Evolutionary conservation across 768 basidiomycete genomes (phyloP).

Genomic region (Lactarius evosmus): DNA sequence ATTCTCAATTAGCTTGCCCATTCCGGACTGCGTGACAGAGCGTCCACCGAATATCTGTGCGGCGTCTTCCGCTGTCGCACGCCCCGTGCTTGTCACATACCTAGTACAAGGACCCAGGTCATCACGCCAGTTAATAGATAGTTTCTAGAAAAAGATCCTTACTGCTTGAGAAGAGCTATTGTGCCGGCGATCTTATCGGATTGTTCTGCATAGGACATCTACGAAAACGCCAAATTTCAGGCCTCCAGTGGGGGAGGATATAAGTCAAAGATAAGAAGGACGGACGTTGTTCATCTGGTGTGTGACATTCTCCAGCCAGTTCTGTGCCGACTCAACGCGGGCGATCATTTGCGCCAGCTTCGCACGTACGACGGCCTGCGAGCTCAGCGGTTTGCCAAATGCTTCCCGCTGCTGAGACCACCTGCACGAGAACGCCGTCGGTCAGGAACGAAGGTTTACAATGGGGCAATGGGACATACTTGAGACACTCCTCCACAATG

Average conservation of each 20-base stretch:
- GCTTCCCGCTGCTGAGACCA: constrained; percentile 89
- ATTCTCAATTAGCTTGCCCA: constrained; percentile 83
- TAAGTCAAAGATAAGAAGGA: neutral
- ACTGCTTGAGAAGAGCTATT: constrained; percentile 89
- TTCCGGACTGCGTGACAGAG: constrained; percentile 79
- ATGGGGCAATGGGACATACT: constrained; percentile 42
- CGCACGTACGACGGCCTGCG: constrained; percentile 82
- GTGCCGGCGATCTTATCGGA: constrained; percentile 84
- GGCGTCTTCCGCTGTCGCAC: constrained; percentile 71
- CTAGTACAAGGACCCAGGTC: constrained; percentile 36
- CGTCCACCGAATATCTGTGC: constrained; percentile 89
- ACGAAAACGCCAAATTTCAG: constrained; percentile 16
- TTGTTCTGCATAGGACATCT: constrained; percentile 88
- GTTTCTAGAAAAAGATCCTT: constrained; percentile 31
- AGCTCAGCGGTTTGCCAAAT: constrained; percentile 81
- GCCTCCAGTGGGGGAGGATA: constrained; percentile 19
- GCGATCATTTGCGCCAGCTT: constrained; percentile 91
- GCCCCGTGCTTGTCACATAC: constrained; percentile 62
- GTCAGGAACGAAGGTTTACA: neutral
- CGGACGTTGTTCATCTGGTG: constrained; percentile 88
- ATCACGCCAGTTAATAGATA: constrained; percentile 12
- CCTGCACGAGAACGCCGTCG: constrained; percentile 38
- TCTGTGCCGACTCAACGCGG: constrained; percentile 79
- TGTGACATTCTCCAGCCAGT: constrained; percentile 87
- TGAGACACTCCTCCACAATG: constrained; percentile 87